Conservation (phyloP, 257 asterid species). For the Apocynum venetum region DNA sequence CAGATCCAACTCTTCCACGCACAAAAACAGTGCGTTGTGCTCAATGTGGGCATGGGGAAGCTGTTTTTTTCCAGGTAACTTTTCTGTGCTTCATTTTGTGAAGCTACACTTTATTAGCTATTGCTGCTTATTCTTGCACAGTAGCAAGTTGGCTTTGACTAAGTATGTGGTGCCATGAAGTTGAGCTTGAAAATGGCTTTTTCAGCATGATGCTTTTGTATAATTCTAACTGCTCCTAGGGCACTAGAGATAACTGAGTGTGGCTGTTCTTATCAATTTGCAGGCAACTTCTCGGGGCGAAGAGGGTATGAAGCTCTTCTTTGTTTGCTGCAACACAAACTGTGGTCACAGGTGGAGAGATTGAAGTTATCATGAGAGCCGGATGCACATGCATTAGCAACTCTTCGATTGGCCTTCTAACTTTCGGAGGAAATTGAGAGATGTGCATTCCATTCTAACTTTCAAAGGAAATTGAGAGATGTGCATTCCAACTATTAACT, state of each 20-base stretch:
- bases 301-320: constrained; percentile 94
- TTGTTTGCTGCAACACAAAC: constrained; percentile 92
- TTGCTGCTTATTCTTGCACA: neutral
- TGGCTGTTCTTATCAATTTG: neutral
- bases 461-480: neutral
- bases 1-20: constrained; percentile 99
- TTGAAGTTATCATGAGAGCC: constrained; percentile 19
- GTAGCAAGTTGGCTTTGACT: constrained; percentile 1
- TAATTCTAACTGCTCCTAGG: neutral
- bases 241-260: neutral
- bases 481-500: neutral
- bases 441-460: too few species aligned
- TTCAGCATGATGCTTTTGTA: neutral
- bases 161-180: neutral
- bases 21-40: constrained; percentile 83
- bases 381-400: neutral
- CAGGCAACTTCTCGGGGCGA: constrained; percentile 97
- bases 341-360: constrained; percentile 97
- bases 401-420: neutral
- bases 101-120: neutral
- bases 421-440: neutral
- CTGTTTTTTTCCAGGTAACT: constrained; percentile 92
- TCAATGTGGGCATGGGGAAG: constrained; percentile 92
- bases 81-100: neutral
- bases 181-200: neutral